Percentiles rank a stretch among this genome's conserved stretches.
phyloP scores from a whole-genome alignment of 108 stramenopile species.

The Skeletonema grethae region DNA sequence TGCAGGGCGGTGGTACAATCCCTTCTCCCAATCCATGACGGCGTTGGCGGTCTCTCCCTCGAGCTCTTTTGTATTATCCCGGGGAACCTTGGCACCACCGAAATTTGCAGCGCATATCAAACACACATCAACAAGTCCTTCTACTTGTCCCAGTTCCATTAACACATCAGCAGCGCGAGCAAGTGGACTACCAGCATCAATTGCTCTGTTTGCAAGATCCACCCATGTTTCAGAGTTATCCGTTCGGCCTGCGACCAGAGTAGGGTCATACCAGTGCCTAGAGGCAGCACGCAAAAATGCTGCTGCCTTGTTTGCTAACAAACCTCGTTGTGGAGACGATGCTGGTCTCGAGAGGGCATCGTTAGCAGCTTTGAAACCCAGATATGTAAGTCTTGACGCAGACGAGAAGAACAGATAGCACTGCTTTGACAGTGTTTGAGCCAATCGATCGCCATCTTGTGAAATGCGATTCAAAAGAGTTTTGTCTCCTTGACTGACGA shows the following conservation, averaged over 20 bases:
- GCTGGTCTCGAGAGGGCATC: constrained; percentile 56
- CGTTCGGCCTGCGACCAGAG: constrained; percentile 66
- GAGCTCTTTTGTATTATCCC: constrained; percentile 37
- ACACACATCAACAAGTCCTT: constrained; percentile 78
- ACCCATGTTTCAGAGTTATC: constrained; percentile 36
- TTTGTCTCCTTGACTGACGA: constrained; percentile 59
- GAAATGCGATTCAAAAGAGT: constrained; percentile 34
- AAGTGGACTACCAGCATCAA: constrained; percentile 72
- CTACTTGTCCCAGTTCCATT: constrained; percentile 63
- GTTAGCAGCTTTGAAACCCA: constrained; percentile 75
- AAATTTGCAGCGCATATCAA: constrained; percentile 82
- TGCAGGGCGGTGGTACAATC: constrained; percentile 68
- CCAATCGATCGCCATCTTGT: constrained; percentile 69
- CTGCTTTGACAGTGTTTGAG: constrained; percentile 60
- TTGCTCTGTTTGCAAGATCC: constrained; percentile 55
- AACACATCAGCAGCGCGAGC: constrained; percentile 73
- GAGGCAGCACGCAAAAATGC: constrained; percentile 67
- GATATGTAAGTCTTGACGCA: constrained; percentile 75
- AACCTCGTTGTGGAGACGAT: constrained; percentile 43
- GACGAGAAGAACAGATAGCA: constrained; percentile 91
- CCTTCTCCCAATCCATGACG: constrained; percentile 72
- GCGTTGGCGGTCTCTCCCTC: constrained; percentile 28
- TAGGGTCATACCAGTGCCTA: constrained; percentile 73
- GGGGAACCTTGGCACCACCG: constrained; percentile 36
- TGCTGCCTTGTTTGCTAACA: constrained; percentile 55